phyloP scores from a whole-genome alignment of 2,329 filamentous ascomycete genomes.

The Claviceps sp. region DNA sequence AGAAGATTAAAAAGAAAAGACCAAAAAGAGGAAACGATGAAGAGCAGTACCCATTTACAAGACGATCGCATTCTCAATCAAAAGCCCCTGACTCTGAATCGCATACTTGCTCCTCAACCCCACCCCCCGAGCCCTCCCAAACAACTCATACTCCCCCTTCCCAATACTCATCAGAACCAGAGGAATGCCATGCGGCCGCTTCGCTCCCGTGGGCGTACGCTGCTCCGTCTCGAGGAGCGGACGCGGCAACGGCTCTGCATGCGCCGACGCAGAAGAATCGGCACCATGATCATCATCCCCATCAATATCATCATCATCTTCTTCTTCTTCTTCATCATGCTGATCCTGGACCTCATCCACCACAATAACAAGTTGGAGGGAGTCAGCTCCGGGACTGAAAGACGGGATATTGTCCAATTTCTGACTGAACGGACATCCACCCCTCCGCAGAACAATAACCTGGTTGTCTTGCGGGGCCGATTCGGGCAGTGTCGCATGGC shows the following conservation, averaged over 20 bases:
- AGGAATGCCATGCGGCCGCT: constrained; percentile 58
- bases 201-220: constrained; percentile 53
- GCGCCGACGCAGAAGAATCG: not conserved
- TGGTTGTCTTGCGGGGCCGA: constrained; percentile 46
- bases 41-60: constrained; percentile 11
- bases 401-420: constrained; percentile 80
- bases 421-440: constrained; percentile 69
- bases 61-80: constrained; percentile 68
- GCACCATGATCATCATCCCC: constrained; percentile 10
- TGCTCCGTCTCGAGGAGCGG: constrained; percentile 69
- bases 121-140: constrained; percentile 51
- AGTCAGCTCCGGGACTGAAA: constrained; percentile 45
- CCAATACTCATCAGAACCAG: constrained; percentile 75
- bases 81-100: constrained; percentile 67
- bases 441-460: constrained; percentile 68
- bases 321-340: too few species aligned
- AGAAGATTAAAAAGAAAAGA: not conserved
- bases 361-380: constrained; percentile 70
- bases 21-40: not conserved
- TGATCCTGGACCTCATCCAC: constrained; percentile 31
- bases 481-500: constrained; percentile 43
- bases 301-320: too few species aligned
- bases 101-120: constrained; percentile 68
- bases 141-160: constrained; percentile 42
- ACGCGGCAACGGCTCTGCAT: constrained; percentile 24